A percentile compares a stretch with the other conserved stretches of the same genome.
These are phyloP conservation scores for Loxodes magnus DNA, from an alignment of 73 alveolate genomes.

Conservation along the genomic window DNA sequence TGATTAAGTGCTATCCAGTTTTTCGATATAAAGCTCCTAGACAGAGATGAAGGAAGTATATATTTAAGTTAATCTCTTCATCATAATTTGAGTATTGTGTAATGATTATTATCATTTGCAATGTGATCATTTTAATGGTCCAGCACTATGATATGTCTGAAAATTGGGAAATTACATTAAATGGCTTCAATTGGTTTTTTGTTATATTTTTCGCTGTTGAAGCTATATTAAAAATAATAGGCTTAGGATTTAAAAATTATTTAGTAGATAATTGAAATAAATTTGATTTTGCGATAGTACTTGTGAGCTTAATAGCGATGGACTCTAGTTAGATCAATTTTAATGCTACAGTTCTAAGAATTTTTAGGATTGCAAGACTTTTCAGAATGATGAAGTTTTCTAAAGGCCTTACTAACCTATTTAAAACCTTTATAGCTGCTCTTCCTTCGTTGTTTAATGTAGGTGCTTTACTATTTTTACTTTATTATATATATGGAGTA, in stretches of 20 bases:
- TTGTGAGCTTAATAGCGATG: slow-evolving; percentile 4
- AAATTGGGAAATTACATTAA: neutral
- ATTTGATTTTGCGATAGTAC: slow-evolving; percentile 22
- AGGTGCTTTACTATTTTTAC: slow-evolving; percentile 59
- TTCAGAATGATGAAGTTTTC: slow-evolving; percentile 47
- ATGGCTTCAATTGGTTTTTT: slow-evolving; percentile 7
- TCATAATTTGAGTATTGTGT: neutral
- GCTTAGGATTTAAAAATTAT: slow-evolving; percentile 15
- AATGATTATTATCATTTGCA: slow-evolving; percentile 5
- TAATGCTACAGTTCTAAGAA: slow-evolving; percentile 45
- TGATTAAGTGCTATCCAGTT: slow-evolving; percentile 40
- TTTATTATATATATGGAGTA: slow-evolving; percentile 72
- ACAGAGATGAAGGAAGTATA: neutral
- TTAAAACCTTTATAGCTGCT: slow-evolving; percentile 62
- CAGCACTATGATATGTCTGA: slow-evolving; percentile 12
- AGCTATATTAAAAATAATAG: slow-evolving; percentile 29
- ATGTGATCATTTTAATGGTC: slow-evolving; percentile 17
- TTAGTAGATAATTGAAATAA: slow-evolving; percentile 30
- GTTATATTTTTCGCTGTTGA: slow-evolving; percentile 21
- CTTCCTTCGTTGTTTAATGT: slow-evolving; percentile 85
- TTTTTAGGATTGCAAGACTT: slow-evolving; percentile 50
- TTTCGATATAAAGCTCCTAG: slow-evolving; percentile 20
- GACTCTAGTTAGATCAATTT: slow-evolving; percentile 36
- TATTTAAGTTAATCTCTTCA: neutral
- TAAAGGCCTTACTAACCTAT: slow-evolving; percentile 47